A percentile compares a stretch with the other conserved stretches of the same genome.
Evolutionary conservation across 2,329 filamentous ascomycete genomes (phyloP).

Genomic region (Tolypocladium album): DNA sequence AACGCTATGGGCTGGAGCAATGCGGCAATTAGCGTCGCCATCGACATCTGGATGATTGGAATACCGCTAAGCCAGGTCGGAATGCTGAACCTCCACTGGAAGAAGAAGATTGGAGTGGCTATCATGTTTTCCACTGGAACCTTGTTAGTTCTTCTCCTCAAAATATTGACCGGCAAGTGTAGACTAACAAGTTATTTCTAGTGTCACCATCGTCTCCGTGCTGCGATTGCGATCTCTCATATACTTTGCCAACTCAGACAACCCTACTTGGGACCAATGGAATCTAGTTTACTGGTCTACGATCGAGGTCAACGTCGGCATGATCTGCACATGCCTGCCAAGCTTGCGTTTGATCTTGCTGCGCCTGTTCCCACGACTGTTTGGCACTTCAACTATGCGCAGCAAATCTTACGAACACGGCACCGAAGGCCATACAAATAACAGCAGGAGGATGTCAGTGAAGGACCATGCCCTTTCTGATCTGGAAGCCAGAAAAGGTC

Average conservation of each 20-base stretch:
- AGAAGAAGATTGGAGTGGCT: conserved; percentile 30
- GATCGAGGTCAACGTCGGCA: neutral
- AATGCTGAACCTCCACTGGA: conserved; percentile 24
- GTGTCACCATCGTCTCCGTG: neutral
- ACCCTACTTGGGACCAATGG: conserved; percentile 1
- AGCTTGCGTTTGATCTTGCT: neutral
- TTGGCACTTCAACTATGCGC: neutral
- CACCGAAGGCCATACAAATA: neutral
- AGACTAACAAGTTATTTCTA: neutral
- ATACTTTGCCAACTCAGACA: neutral
- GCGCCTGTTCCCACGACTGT: neutral
- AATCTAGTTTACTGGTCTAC: neutral
- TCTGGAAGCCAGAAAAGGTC: neutral
- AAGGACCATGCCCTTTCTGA: neutral
- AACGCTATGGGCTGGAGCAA: conserved; percentile 35
- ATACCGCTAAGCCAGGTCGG: conserved; percentile 31
- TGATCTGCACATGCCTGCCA: neutral
- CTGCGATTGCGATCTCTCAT: neutral
- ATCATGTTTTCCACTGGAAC: conserved; percentile 33
- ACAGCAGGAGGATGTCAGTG: neutral
- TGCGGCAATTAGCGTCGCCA: conserved; percentile 32
- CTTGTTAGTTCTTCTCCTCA: conserved; percentile 12
- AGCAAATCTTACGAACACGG: neutral
- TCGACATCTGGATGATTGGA: conserved; percentile 35
- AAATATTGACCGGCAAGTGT: neutral